phyloP scores from a whole-genome alignment of 106 monocot genomes.

The Dendrobium huoshanense region DNA sequence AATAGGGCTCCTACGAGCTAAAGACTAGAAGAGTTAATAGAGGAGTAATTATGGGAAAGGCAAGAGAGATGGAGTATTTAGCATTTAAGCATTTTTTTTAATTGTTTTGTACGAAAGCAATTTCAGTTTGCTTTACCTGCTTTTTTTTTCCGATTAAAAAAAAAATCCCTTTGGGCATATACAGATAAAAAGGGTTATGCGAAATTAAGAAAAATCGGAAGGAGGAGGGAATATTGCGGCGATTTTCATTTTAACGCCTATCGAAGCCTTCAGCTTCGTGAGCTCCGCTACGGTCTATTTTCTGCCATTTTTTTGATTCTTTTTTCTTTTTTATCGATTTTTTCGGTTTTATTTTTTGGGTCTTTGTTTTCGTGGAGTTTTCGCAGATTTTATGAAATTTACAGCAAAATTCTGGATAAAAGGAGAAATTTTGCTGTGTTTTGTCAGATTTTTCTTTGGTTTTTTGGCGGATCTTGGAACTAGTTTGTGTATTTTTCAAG shows the following conservation, averaged over 20 bases:
- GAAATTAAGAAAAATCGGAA: neutral
- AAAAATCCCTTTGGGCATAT: neutral
- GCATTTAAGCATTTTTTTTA: constrained; percentile 1
- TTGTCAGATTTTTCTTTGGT: neutral
- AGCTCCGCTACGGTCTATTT: constrained; percentile 6
- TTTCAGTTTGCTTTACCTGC: neutral
- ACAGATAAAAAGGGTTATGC: neutral
- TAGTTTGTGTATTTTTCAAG: neutral
- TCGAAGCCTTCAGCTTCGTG: neutral
- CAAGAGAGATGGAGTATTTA: neutral
- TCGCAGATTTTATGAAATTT: neutral
- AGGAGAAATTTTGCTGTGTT: constrained; percentile 4
- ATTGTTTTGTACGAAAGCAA: neutral
- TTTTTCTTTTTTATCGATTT: neutral
- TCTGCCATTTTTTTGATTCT: neutral
- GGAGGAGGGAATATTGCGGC: neutral
- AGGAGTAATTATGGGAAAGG: neutral
- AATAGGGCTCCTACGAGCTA: too few relatives aligned
- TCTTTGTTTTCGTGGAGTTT: neutral
- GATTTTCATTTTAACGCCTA: neutral
- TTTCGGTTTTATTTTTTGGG: constrained; percentile 5
- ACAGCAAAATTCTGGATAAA: neutral
- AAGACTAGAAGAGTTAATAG: neutral
- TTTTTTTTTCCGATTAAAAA: neutral
- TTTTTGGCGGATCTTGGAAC: neutral